Evolutionary conservation across 768 basidiomycete species (phyloP).

Genomic region (Phylloporus rhodoxanthus): DNA sequence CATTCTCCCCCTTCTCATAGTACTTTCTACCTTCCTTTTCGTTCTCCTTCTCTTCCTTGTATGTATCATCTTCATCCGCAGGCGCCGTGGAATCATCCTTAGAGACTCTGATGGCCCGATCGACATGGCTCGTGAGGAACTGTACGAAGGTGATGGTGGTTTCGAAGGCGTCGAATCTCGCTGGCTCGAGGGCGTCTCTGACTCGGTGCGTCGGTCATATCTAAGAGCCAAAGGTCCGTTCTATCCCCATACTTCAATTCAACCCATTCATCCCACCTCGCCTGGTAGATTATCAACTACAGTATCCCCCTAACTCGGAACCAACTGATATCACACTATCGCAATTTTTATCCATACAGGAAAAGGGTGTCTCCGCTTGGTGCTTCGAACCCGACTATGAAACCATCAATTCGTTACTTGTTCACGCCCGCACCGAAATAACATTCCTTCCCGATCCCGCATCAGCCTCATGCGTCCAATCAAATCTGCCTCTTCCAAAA

Average conservation of each 20-base stretch:
- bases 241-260: constrained; percentile 2
- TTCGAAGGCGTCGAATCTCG: constrained; percentile 87
- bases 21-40: constrained; percentile 88
- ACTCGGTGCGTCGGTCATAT: constrained; percentile 64
- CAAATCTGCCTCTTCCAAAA: constrained; percentile 93
- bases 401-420: constrained; percentile 84
- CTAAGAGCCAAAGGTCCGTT: constrained; percentile 78
- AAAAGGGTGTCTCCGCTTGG: constrained; percentile 99
- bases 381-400: constrained; percentile 99
- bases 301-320: constrained; percentile 93
- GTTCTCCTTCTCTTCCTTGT: constrained; percentile 88
- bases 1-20: constrained; percentile 89
- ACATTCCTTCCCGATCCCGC: constrained; percentile 97
- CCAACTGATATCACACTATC: constrained; percentile 98
- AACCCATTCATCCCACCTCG: constrained; percentile 2
- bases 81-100: constrained; percentile 69
- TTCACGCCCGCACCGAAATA: constrained; percentile 94
- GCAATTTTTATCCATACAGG: constrained; percentile 97
- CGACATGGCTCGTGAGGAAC: constrained; percentile 88
- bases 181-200: constrained; percentile 83
- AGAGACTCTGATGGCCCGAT: constrained; percentile 87
- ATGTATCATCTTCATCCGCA: constrained; percentile 79
- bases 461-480: constrained; percentile 91
- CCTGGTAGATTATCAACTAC: constrained; percentile 67
- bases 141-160: constrained; percentile 87